These are phyloP conservation scores for Macrophomina pseudophaseolina DNA, from an alignment of 2,329 filamentous ascomycete genomes.

Conservation along the genomic window DNA sequence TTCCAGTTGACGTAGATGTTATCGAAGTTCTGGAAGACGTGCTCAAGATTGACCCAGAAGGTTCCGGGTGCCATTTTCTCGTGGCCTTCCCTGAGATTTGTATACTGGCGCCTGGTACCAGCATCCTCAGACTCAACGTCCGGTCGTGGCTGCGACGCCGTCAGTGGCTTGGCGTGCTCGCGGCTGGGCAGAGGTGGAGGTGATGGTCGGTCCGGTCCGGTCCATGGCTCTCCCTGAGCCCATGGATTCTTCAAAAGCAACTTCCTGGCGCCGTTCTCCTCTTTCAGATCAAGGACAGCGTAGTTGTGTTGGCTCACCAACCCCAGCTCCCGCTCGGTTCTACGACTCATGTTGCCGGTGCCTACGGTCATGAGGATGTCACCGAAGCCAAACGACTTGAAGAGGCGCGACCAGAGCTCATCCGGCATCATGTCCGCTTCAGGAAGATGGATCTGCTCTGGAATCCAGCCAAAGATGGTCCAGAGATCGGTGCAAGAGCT, in stretches of 20 bases:
- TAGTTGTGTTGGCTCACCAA: conserved; percentile 93
- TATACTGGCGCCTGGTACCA: no score
- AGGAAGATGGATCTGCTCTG: conserved; percentile 75
- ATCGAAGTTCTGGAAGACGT: conserved; percentile 89
- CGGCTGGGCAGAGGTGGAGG: no score
- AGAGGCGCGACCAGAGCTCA: conserved; percentile 77
- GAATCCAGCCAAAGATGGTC: conserved; percentile 94
- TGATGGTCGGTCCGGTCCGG: no score
- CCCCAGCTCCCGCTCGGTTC: conserved; percentile 80
- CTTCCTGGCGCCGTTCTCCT: conserved; percentile 65
- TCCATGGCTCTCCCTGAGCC: conserved; percentile 66
- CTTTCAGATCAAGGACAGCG: conserved; percentile 80
- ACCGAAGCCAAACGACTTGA: conserved; percentile 73
- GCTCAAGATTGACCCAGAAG: conserved; percentile 91
- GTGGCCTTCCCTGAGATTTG: no score
- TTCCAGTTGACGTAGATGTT: conserved; percentile 99
- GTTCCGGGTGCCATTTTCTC: conserved; percentile 64
- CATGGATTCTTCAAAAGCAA: conserved; percentile 95
- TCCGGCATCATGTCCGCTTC: conserved; percentile 70
- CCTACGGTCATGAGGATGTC: conserved; percentile 89
- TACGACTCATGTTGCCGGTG: conserved; percentile 78
- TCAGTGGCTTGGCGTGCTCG: no score
- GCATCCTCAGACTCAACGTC: background rate
- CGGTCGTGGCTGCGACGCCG: no score
- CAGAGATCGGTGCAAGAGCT: conserved; percentile 96